Evolutionary conservation across 768 basidiomycete genomes (phyloP).

Genomic region (Russula sp.): DNA sequence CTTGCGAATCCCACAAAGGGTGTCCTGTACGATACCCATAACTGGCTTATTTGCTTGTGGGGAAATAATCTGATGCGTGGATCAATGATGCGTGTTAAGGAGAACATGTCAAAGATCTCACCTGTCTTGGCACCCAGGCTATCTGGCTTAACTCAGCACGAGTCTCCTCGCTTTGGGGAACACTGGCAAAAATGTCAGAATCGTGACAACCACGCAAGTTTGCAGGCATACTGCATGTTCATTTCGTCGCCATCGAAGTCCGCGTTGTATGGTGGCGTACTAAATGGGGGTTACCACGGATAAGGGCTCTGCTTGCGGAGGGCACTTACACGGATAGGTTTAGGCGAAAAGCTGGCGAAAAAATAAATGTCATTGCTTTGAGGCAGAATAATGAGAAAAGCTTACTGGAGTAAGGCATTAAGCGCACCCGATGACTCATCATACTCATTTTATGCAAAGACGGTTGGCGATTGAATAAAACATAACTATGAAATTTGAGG

Average conservation of each 20-base stretch:
- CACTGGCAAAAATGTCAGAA: slow-evolving; percentile 38
- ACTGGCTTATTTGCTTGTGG: slow-evolving; percentile 99
- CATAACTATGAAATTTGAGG: slow-evolving; percentile 45
- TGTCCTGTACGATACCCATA: slow-evolving; percentile 99
- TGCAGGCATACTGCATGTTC: slow-evolving; percentile 96
- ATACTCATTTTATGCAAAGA: slow-evolving; percentile 99
- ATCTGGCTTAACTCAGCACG: slow-evolving; percentile 97
- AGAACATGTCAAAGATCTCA: slow-evolving; percentile 27
- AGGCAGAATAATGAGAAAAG: slow-evolving; percentile 16
- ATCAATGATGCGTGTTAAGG: not conserved
- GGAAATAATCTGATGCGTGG: slow-evolving; percentile 74
- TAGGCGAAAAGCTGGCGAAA: slow-evolving; percentile 76
- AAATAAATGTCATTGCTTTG: slow-evolving; percentile 1
- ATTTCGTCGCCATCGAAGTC: slow-evolving; percentile 99
- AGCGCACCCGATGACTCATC: slow-evolving; percentile 97
- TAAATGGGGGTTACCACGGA: slow-evolving; percentile 30
- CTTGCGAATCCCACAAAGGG: slow-evolving; percentile 94
- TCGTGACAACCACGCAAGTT: not conserved
- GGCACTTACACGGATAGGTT: slow-evolving; percentile 90
- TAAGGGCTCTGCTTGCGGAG: slow-evolving; percentile 21
- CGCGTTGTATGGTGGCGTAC: slow-evolving; percentile 96
- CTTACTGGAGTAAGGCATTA: slow-evolving; percentile 98
- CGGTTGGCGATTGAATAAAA: slow-evolving; percentile 97
- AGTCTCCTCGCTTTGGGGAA: slow-evolving; percentile 98
- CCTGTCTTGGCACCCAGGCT: slow-evolving; percentile 97